Evolutionary conservation across 345 rosid species (phyloP).

Genomic region (Rhodomyrtus tomentosa): DNA sequence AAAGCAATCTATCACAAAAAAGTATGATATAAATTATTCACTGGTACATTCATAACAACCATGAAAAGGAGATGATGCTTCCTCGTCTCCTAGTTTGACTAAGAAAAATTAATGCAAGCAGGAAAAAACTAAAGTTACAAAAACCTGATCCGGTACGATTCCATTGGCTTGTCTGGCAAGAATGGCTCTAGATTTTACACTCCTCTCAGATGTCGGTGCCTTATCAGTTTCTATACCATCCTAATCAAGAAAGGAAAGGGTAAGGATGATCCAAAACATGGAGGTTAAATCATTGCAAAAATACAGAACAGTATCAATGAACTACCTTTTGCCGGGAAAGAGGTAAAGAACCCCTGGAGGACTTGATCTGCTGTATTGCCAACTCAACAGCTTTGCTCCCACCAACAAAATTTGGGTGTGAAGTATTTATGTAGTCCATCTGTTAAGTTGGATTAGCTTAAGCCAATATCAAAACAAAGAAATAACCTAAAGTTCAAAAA

Average conservation of each 20-base stretch:
- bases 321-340: conserved; percentile 58
- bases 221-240: conserved; percentile 74
- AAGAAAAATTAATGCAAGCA: background rate
- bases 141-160: conserved; percentile 74
- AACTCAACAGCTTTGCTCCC: conserved; percentile 87
- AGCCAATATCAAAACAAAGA: background rate
- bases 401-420: conserved; percentile 86
- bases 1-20: background rate
- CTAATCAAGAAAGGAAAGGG: conserved; percentile 17
- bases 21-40: background rate
- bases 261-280: background rate
- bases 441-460: conserved; percentile 17
- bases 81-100: background rate
- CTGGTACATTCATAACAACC: background rate
- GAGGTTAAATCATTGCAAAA: background rate
- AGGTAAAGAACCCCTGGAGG: conserved; percentile 51
- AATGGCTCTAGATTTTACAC: conserved; percentile 54
- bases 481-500: background rate
- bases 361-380: conserved; percentile 62
- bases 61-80: background rate
- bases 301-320: background rate
- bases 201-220: conserved; percentile 59
- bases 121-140: conserved; percentile 10
- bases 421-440: conserved; percentile 97
- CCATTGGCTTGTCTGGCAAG: conserved; percentile 89